Evolutionary conservation across 192 early-diverging fungal genomes (phyloP).

Genomic region (Dimargaris cristalligena): DNA sequence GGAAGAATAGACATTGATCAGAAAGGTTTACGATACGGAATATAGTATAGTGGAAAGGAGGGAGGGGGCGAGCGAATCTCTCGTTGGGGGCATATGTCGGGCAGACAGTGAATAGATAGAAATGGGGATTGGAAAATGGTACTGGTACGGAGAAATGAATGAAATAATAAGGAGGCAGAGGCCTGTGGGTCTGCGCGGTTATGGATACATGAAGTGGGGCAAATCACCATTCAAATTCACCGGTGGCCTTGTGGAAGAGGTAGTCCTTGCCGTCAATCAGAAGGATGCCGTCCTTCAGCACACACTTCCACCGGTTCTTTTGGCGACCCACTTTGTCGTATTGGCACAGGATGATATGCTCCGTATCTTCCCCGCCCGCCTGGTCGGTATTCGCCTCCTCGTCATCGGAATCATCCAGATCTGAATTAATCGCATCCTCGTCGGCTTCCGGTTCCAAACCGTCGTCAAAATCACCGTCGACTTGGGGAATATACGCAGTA

Average conservation of each 20-base stretch:
- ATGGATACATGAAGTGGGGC: not conserved
- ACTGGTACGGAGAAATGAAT: too few species aligned
- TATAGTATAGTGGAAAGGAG: too few species aligned
- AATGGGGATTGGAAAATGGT: too few species aligned
- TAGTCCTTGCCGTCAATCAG: conserved; percentile 89
- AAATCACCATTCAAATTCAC: conserved; percentile 92
- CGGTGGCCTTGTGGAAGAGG: conserved; percentile 82
- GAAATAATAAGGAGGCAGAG: too few species aligned
- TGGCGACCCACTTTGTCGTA: conserved; percentile 77
- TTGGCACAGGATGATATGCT: conserved; percentile 58
- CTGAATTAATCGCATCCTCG: conserved; percentile 51
- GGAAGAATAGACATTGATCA: too few species aligned
- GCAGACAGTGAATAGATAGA: too few species aligned
- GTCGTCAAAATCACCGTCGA: conserved; percentile 13
- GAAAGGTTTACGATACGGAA: too few species aligned
- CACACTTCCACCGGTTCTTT: conserved; percentile 99
- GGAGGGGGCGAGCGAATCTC: too few species aligned
- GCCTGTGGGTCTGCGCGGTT: too few species aligned
- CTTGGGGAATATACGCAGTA: conserved; percentile 17
- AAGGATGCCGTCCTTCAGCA: conserved; percentile 92
- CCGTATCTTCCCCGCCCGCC: conserved; percentile 40
- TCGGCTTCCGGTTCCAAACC: conserved; percentile 14
- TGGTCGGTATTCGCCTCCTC: conserved; percentile 34
- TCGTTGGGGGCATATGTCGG: too few species aligned
- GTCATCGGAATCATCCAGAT: conserved; percentile 52